Evolutionary conservation across 1,284 basidiomycete genomes (phyloP), one percentile per base, ranked within the genome.

Genomic region (Ustilago xerochloae): DNA sequence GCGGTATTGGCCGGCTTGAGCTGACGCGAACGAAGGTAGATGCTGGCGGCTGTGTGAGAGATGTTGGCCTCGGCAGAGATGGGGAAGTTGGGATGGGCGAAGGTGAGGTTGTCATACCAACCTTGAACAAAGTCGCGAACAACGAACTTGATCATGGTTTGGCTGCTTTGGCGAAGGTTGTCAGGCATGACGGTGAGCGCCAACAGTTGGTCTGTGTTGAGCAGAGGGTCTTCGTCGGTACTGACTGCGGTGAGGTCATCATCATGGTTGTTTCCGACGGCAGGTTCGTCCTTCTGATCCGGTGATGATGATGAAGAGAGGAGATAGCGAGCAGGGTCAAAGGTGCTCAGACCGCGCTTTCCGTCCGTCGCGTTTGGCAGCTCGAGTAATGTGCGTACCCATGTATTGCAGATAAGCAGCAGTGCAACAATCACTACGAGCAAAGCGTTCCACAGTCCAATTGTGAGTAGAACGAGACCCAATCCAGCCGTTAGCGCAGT

Each of bases 361-460:
- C 58, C 62, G 33, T 67, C 55, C 3, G 51, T 41, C n/a, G n/a
- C n/a, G 45, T 61, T 59, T 7, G 72, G 68, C 15, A 81, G 67
- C 51, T 78, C 78, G 45, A 81, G 72, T n/a, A 81, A 56, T 9
- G 73, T 77, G n/a, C 79, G 71, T 13, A 81, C 63, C 76, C 78
- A 81, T 3, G 79, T 78, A 32, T 79, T 79, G 61, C 77, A 75
- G 20, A 80, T 50, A 28, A 81, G 62, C 8, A 80, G 61, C 36
- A 65, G 55, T 4, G 67, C 38, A 4, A 64, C 46, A 5, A 43
- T 53, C 10, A 73, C 29, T 12, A 73, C 70, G 28, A 77, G 70
- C 0, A 77, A 12, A 8, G 65, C 52, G 38, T 77, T 69, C 53
- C 57, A 61, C 16, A 69, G 46, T 33, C 75, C 75, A 13, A 64